Conservation (phyloP, 169 alveolate species). For the Ichthyophthirius multifiliis region DNA sequence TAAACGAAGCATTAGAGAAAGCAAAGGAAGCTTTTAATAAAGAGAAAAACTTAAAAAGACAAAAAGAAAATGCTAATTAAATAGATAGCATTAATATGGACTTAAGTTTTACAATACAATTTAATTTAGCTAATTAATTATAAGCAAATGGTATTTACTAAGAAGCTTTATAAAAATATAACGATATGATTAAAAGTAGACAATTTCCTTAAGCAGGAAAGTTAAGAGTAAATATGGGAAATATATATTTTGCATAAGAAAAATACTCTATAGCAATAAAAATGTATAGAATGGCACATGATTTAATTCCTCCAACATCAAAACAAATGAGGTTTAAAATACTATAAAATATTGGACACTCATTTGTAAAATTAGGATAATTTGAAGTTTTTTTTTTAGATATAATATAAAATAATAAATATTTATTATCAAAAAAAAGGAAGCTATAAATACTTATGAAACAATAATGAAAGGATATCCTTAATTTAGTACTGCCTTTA, state of each 20-base stretch:
- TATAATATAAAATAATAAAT: background rate
- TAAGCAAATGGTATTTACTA: constrained; percentile 84
- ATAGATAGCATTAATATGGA: constrained; percentile 72
- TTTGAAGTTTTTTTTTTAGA: constrained; percentile 45
- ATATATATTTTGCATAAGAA: constrained; percentile 84
- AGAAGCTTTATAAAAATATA: constrained; percentile 87
- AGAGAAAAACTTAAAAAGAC: constrained; percentile 73
- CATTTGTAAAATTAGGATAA: constrained; percentile 72
- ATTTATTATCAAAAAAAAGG: constrained; percentile 15
- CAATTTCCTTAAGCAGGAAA: constrained; percentile 84
- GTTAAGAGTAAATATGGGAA: constrained; percentile 92
- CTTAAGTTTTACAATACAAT: constrained; percentile 84
- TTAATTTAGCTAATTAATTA: constrained; percentile 85
- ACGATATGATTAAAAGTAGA: constrained; percentile 85
- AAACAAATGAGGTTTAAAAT: constrained; percentile 83
- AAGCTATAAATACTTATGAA: constrained; percentile 84
- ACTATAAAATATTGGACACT: constrained; percentile 78
- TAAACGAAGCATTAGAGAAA: constrained; percentile 67
- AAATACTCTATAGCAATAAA: constrained; percentile 83
- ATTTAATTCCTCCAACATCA: constrained; percentile 63
- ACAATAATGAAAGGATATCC: constrained; percentile 76
- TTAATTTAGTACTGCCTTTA: constrained; percentile 83
- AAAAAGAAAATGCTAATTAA: constrained; percentile 58
- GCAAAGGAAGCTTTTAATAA: constrained; percentile 84
- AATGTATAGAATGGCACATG: constrained; percentile 91